phyloP scores from a whole-genome alignment of 257 asterid species.

The Nicotiana tomentosiformis region DNA sequence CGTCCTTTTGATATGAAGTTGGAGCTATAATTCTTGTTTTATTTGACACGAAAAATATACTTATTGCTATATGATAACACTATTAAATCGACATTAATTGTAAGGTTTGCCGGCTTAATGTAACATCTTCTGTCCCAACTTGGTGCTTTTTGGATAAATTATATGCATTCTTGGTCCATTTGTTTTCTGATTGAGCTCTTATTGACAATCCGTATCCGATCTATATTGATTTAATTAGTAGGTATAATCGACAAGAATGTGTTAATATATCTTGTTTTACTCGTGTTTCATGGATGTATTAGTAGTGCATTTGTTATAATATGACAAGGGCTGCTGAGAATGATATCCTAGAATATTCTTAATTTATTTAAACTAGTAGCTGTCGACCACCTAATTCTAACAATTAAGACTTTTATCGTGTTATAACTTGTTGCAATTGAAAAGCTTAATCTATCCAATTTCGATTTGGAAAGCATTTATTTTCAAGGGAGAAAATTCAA shows the following conservation, averaged over 20 bases:
- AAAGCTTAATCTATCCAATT: not conserved
- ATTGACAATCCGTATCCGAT: not conserved
- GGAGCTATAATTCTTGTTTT: not conserved
- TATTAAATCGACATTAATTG: not conserved
- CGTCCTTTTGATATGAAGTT: not conserved
- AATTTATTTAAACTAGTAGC: not conserved
- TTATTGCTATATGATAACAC: no score
- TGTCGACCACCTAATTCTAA: not conserved
- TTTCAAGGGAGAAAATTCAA: not conserved
- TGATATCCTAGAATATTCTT: not conserved
- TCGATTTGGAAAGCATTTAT: not conserved
- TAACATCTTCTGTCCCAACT: not conserved
- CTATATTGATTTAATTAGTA: not conserved
- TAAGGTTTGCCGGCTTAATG: constrained; percentile 11
- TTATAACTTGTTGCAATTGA: not conserved
- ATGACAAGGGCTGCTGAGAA: not conserved
- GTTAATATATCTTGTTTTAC: not conserved
- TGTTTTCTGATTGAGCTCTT: not conserved
- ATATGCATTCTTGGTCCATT: not conserved
- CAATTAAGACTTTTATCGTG: not conserved
- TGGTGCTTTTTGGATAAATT: not conserved
- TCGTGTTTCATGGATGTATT: not conserved
- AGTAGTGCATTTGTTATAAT: not conserved
- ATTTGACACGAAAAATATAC: constrained; percentile 11
- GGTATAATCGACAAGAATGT: not conserved